phyloP scores from a whole-genome alignment of 208 protist species.

The Vickermania ingenoplastis region DNA sequence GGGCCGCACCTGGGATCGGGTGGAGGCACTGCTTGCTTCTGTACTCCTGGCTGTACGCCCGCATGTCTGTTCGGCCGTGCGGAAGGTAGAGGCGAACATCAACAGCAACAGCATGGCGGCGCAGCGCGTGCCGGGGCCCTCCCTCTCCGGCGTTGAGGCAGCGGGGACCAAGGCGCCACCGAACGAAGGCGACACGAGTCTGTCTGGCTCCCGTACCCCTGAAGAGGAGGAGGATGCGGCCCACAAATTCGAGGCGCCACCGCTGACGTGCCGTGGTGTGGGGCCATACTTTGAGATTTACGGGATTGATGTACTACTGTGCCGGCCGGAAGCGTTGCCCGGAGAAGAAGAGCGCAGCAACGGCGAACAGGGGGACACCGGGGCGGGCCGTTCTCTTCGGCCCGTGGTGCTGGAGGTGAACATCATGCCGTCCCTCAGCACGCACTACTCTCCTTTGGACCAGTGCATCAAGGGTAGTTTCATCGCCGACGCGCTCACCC shows the following conservation, averaged over 20 bases:
- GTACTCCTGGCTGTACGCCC: constrained; percentile 56
- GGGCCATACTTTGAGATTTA: constrained; percentile 76
- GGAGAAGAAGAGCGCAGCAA: not conserved
- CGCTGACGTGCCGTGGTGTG: constrained; percentile 15
- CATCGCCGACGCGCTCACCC: constrained; percentile 67
- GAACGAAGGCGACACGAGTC: not conserved
- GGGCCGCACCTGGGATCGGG: constrained; percentile 32
- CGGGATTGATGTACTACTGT: constrained; percentile 75
- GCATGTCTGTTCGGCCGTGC: constrained; percentile 36
- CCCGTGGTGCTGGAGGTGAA: constrained; percentile 82
- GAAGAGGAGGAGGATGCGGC: not conserved
- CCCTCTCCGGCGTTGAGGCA: too few species aligned
- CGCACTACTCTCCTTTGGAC: constrained; percentile 68
- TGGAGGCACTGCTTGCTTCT: constrained; percentile 64
- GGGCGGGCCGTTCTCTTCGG: constrained; percentile 4
- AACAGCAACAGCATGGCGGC: not conserved
- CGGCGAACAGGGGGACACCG: not conserved
- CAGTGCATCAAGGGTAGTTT: constrained; percentile 77
- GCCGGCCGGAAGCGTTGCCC: not conserved
- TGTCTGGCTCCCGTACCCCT: not conserved
- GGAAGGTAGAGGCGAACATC: constrained; percentile 3
- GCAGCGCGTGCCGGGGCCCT: not conserved
- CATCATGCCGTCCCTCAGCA: constrained; percentile 80
- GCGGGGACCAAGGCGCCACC: too few species aligned
- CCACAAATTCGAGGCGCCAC: not conserved